Evolutionary conservation across 371 early-diverging fungal species (phyloP).

Genomic region (Haplosporangium sp.): DNA sequence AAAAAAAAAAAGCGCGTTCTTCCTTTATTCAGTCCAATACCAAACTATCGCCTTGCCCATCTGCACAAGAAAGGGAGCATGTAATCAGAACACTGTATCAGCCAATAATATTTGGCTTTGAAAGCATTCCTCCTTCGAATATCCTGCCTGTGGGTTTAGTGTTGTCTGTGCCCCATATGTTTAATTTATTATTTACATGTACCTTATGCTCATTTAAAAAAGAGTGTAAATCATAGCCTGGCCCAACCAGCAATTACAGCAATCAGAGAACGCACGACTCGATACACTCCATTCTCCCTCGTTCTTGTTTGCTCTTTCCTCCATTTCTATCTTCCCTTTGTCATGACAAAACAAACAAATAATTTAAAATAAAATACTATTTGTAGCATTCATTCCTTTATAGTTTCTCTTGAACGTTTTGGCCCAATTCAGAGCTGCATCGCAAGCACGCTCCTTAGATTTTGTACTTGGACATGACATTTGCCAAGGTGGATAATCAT

Average conservation of each 20-base stretch:
- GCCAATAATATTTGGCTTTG: constrained; percentile 23
- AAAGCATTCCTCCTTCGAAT: constrained; percentile 14
- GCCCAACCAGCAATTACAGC: constrained; percentile 7
- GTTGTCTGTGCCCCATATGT: constrained; percentile 1
- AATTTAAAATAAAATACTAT: background rate
- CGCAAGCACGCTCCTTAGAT: constrained; percentile 11
- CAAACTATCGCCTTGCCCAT: constrained; percentile 4
- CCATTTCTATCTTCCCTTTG: background rate
- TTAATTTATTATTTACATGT: background rate
- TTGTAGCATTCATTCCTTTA: background rate
- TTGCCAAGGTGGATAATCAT: background rate
- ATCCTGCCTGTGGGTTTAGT: constrained; percentile 4
- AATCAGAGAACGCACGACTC: constrained; percentile 3
- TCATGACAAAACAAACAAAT: no score
- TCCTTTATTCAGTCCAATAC: constrained; percentile 2
- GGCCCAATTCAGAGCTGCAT: constrained; percentile 12
- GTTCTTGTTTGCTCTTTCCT: background rate
- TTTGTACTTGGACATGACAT: background rate
- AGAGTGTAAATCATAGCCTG: no score
- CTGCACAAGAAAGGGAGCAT: background rate
- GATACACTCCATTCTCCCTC: background rate
- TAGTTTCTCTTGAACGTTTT: constrained; percentile 1
- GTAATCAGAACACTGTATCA: background rate
- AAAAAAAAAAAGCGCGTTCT: background rate
- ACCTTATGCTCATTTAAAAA: no score